These are phyloP conservation scores for Triglochin maritima DNA, from an alignment of 106 monocot genomes.

Conservation along the genomic window DNA sequence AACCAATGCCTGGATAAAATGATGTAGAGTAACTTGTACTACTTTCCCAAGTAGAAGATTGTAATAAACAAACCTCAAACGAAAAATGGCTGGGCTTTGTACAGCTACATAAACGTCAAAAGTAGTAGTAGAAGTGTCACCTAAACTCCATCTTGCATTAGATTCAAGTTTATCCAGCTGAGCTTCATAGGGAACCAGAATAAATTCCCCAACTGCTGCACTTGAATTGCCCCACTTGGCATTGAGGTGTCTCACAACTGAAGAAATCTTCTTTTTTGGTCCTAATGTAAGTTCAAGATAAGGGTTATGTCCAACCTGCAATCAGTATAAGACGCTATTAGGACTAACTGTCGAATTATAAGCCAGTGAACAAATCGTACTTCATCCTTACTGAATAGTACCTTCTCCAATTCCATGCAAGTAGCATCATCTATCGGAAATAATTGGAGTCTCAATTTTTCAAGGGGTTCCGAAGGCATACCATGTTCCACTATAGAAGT, in stretches of 20 bases:
- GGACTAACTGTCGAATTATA: not conserved
- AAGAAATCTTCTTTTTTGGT: slow-evolving; percentile 73
- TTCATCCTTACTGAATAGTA: slow-evolving; percentile 4
- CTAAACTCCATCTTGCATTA: slow-evolving; percentile 51
- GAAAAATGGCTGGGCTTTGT: slow-evolving; percentile 57
- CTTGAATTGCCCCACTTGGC: slow-evolving; percentile 71
- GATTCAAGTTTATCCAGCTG: slow-evolving; percentile 25
- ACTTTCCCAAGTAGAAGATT: too few species aligned
- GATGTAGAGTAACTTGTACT: too few species aligned
- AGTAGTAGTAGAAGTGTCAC: slow-evolving; percentile 38
- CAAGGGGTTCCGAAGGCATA: not conserved
- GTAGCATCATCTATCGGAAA: slow-evolving; percentile 79
- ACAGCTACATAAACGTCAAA: slow-evolving; percentile 53
- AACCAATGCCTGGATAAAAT: not conserved
- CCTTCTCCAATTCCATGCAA: slow-evolving; percentile 60
- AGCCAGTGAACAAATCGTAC: not conserved
- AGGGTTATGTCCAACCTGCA: slow-evolving; percentile 72
- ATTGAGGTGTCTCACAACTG: slow-evolving; percentile 70
- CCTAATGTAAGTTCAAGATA: slow-evolving; percentile 82
- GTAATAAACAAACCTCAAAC: slow-evolving; percentile 44
- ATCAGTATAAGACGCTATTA: not conserved
- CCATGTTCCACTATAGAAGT: not conserved
- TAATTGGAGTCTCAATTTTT: slow-evolving; percentile 71
- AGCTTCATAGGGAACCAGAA: slow-evolving; percentile 54
- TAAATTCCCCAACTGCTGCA: slow-evolving; percentile 45